phyloP scores from a whole-genome alignment of 352 stramenopile species.

The Thalassiosira oceanica region DNA sequence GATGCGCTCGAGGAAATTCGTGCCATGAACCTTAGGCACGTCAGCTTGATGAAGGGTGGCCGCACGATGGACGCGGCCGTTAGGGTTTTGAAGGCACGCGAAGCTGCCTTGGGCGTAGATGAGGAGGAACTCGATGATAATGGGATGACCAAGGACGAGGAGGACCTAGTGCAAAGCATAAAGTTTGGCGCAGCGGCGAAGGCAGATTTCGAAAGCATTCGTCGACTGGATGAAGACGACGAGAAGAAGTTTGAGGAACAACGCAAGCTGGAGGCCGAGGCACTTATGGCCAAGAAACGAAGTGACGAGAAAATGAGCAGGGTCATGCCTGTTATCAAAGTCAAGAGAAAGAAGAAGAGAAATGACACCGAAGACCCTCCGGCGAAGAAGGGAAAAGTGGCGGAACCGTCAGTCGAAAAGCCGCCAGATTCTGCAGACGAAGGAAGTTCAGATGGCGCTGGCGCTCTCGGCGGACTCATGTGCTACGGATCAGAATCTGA shows the following conservation, averaged over 20 bases:
- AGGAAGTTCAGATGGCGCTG: no score
- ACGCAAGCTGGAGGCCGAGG: constrained; percentile 42
- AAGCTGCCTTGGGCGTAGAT: constrained; percentile 14
- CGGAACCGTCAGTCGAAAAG: no score
- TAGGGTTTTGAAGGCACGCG: constrained; percentile 50
- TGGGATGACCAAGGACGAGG: constrained; percentile 69
- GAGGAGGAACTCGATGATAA: constrained; percentile 54
- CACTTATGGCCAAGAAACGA: constrained; percentile 37
- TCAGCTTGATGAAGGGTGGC: constrained; percentile 81
- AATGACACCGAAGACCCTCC: no score
- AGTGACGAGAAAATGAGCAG: constrained; percentile 16
- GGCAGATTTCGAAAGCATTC: constrained; percentile 11
- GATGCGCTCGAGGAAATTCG: constrained; percentile 98
- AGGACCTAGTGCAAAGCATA: constrained; percentile 70
- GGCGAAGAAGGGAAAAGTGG: no score
- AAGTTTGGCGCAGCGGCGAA: constrained; percentile 54
- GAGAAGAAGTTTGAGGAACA: constrained; percentile 58
- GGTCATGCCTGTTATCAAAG: constrained; percentile 51
- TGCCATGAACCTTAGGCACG: constrained; percentile 93
- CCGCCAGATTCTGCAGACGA: no score
- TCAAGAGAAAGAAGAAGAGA: constrained; percentile 54
- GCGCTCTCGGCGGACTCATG: no score
- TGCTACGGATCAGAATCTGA: no score
- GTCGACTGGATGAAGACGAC: constrained; percentile 62
- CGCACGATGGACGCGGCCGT: constrained; percentile 40